These are phyloP conservation scores for Barnettozyma botsteinii DNA, from an alignment of 805 yeast species.

Conservation along the genomic window DNA sequence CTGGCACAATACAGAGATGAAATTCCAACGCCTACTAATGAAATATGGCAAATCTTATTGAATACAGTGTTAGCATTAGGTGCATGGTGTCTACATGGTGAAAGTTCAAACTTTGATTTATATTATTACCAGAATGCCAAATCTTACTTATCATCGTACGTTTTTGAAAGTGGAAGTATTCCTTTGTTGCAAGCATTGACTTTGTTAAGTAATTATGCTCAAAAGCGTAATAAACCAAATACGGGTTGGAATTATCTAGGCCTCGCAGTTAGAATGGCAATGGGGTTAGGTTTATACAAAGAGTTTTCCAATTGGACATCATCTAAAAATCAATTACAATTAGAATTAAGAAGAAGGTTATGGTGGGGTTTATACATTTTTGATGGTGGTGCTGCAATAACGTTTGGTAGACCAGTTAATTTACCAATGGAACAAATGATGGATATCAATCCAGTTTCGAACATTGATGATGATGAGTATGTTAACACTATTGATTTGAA, in stretches of 20 bases:
- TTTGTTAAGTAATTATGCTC: conserved; percentile 54
- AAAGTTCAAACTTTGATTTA: conserved; percentile 44
- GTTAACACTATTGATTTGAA: conserved; percentile 11
- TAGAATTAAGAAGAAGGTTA: conserved; percentile 52
- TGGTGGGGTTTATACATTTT: conserved; percentile 68
- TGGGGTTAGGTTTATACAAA: conserved; percentile 55
- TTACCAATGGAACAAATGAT: conserved; percentile 42
- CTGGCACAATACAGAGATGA: conserved; percentile 40
- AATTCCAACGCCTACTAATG: conserved; percentile 36
- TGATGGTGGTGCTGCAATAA: conserved; percentile 58
- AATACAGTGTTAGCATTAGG: conserved; percentile 62
- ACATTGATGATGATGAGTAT: conserved; percentile 40
- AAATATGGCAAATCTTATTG: conserved; percentile 47
- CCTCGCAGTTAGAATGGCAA: conserved; percentile 59
- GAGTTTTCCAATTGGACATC: conserved; percentile 41
- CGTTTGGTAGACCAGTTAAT: conserved; percentile 60
- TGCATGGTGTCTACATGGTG: conserved; percentile 60
- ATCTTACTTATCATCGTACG: conserved; percentile 35
- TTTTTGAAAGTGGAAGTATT: conserved; percentile 56
- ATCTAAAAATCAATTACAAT: conserved; percentile 35
- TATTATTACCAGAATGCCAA: conserved; percentile 52
- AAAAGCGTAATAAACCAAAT: conserved; percentile 59
- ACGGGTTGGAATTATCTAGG: conserved; percentile 68
- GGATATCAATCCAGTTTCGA: conserved; percentile 45
- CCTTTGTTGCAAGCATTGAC: conserved; percentile 48